Percentiles rank a stretch among this genome's conserved stretches.
Conservation (phyloP, 495 filamentous ascomycete genomes). For the Pyronema omphalodes region DNA sequence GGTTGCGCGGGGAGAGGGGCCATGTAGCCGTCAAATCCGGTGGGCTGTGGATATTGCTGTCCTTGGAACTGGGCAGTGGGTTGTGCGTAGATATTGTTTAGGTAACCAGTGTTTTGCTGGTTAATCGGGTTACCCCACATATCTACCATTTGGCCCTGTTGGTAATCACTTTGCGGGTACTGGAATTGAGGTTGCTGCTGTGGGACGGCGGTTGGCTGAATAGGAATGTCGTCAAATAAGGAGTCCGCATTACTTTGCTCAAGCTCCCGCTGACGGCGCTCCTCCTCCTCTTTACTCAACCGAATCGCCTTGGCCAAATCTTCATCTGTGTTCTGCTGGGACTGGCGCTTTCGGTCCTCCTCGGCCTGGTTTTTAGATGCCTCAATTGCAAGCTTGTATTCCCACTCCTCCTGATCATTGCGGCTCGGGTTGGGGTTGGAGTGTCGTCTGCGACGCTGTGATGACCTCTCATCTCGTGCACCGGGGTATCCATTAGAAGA, state of each 20-base stretch:
- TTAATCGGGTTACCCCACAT: conserved; percentile 91
- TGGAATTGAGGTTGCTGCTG: conserved; percentile 29
- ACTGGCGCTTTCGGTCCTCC: conserved; percentile 48
- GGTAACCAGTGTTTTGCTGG: conserved; percentile 62
- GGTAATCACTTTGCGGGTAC: conserved; percentile 43
- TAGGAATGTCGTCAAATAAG: conserved; percentile 69
- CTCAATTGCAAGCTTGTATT: conserved; percentile 84
- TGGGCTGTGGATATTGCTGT: conserved; percentile 10
- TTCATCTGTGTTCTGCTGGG: conserved; percentile 45
- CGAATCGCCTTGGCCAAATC: conserved; percentile 91
- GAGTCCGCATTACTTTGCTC: conserved; percentile 75
- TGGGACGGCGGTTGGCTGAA: conserved; percentile 24
- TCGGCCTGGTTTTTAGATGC: conserved; percentile 93
- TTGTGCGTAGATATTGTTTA: conserved; percentile 71
- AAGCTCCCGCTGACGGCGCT: conserved; percentile 68
- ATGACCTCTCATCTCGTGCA: conserved; percentile 23
- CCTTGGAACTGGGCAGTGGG: conserved; percentile 35
- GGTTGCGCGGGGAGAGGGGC: conserved; percentile 45
- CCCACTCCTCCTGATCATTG: conserved; percentile 63
- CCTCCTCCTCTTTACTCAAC: conserved; percentile 68
- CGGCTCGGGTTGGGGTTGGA: conserved; percentile 13
- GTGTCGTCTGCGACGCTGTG: conserved; percentile 25
- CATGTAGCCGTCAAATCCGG: conserved; percentile 30
- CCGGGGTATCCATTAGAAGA: conserved; percentile 12
- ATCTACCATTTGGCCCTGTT: conserved; percentile 87